Percentiles rank a stretch among this genome's conserved stretches.
These are phyloP conservation scores for Uronychia setigera DNA, from an alignment of 73 alveolate species.

Conservation along the genomic window DNA sequence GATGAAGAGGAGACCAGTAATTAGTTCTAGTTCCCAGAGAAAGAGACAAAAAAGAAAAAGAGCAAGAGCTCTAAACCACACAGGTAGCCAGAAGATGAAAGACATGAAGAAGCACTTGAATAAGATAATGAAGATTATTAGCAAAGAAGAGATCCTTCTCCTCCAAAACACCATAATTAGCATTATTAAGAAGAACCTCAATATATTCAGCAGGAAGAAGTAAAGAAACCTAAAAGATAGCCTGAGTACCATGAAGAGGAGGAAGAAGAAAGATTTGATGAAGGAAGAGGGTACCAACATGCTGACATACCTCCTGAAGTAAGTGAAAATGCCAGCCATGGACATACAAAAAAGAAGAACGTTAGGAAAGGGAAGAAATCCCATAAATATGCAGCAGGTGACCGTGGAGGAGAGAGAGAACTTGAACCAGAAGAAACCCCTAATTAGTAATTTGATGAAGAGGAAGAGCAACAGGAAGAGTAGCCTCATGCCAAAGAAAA, in stretches of 20 bases:
- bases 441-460: background rate
- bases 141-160: slow-evolving; percentile 13
- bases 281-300: background rate
- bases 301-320: background rate
- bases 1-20: no score
- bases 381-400: slow-evolving; percentile 6
- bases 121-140: slow-evolving; percentile 11
- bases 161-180: no score
- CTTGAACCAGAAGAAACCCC: slow-evolving; percentile 4
- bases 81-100: slow-evolving; percentile 1
- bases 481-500: background rate
- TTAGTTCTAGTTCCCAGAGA: no score
- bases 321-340: background rate
- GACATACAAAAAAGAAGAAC: background rate
- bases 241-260: background rate
- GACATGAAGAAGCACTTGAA: slow-evolving; percentile 4
- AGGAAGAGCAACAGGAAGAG: background rate
- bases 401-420: background rate
- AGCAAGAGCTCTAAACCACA: no score
- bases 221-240: background rate
- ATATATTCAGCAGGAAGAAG: no score
- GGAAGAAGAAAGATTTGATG: background rate
- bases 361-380: slow-evolving; percentile 22
- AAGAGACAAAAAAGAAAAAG: no score
- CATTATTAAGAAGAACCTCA: no score